Conservation (phyloP, 139 green algal species). For the Chlorella sorokiniana region DNA sequence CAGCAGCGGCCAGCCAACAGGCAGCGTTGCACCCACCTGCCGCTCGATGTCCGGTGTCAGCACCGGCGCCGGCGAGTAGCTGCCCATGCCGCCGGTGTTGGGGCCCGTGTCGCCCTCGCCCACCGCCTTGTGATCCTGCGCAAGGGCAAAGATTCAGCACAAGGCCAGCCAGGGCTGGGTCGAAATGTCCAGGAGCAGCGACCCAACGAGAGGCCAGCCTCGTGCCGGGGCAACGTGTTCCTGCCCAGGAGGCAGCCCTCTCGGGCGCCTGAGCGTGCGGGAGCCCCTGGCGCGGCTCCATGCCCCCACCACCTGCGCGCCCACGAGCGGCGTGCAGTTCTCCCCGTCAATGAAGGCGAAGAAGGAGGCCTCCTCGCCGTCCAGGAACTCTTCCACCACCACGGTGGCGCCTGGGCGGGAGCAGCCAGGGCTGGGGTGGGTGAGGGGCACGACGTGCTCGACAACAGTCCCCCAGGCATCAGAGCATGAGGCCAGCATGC, state of each 20-base stretch:
- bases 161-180: too few relatives aligned
- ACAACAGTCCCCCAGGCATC: too few relatives aligned
- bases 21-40: slow-evolving; percentile 41
- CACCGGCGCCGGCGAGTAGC: slow-evolving; percentile 95
- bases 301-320: slow-evolving; percentile 59
- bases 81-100: slow-evolving; percentile 99
- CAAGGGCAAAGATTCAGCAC: not conserved
- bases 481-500: too few relatives aligned
- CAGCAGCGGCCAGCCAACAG: not conserved
- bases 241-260: not conserved
- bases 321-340: slow-evolving; percentile 70
- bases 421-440: too few relatives aligned
- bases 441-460: too few relatives aligned
- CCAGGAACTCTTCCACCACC: slow-evolving; percentile 96
- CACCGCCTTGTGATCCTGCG: slow-evolving; percentile 96
- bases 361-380: slow-evolving; percentile 95
- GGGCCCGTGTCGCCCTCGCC: slow-evolving; percentile 95
- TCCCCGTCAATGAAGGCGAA: slow-evolving; percentile 95
- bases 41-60: slow-evolving; percentile 79
- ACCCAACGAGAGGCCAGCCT: too few relatives aligned
- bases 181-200: too few relatives aligned
- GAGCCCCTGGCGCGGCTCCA: too few relatives aligned
- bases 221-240: too few relatives aligned
- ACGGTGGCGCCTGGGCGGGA: slow-evolving; percentile 65
- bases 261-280: not conserved